These are phyloP conservation scores for Fusarium coffeatum DNA, from an alignment of 2,329 filamentous ascomycete species.

Conservation along the genomic window DNA sequence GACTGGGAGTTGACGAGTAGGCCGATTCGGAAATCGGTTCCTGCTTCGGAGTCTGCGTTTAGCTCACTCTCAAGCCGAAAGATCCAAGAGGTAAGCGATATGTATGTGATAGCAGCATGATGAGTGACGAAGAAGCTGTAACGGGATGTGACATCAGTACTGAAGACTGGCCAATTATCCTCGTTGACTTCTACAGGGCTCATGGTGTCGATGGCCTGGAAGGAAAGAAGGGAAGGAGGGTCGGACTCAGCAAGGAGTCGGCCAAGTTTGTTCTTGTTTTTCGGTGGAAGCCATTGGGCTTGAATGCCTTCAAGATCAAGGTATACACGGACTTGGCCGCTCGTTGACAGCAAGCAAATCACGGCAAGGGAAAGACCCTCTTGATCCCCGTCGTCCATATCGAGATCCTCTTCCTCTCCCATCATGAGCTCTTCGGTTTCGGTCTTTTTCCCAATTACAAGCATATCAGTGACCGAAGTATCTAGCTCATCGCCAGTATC, in stretches of 20 bases:
- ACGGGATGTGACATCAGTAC: conserved; percentile 68
- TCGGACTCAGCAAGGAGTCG: conserved; percentile 54
- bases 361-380: conserved; percentile 71
- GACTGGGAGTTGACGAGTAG: conserved; percentile 69
- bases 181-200: conserved; percentile 65
- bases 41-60: conserved; percentile 65
- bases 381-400: conserved; percentile 66
- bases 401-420: conserved; percentile 72
- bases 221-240: conserved; percentile 65
- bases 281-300: conserved; percentile 73
- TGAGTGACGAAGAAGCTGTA: conserved; percentile 74
- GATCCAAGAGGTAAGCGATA: conserved; percentile 72
- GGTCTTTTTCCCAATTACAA: conserved; percentile 71
- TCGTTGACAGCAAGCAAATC: conserved; percentile 69
- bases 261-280: conserved; percentile 61
- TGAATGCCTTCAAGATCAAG: conserved; percentile 71
- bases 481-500: conserved; percentile 69
- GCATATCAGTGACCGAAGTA: conserved; percentile 69
- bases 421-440: conserved; percentile 70
- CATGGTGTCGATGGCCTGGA: conserved; percentile 72
- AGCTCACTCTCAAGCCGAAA: conserved; percentile 73
- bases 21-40: conserved; percentile 71
- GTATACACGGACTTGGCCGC: conserved; percentile 70
- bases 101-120: conserved; percentile 67
- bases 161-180: conserved; percentile 72